Percentiles rank a stretch among this genome's conserved stretches.
These are phyloP conservation scores for Selaginella moellendorffii DNA, from an alignment of 75 land plant genomes.

Conservation along the genomic window DNA sequence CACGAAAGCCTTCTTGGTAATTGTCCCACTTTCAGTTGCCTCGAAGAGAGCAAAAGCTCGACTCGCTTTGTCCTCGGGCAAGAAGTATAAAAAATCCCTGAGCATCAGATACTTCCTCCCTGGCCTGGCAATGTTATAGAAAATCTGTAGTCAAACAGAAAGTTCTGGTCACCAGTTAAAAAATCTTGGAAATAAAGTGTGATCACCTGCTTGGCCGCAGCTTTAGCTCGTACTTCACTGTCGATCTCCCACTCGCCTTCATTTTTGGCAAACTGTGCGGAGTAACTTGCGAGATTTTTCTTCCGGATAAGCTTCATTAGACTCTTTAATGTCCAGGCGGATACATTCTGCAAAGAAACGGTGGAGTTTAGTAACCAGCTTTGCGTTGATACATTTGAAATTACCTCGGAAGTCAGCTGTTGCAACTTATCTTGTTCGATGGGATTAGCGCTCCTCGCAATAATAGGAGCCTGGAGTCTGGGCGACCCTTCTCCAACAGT, in stretches of 20 bases:
- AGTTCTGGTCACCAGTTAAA: not conserved
- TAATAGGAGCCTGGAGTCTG: constrained; percentile 1
- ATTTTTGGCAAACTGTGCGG: constrained; percentile 13
- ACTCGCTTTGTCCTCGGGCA: constrained; percentile 26
- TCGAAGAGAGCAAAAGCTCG: constrained; percentile 25
- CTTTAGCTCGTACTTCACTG: constrained; percentile 29
- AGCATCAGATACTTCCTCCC: constrained; percentile 20
- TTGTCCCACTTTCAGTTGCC: constrained; percentile 15
- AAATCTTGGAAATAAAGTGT: not conserved
- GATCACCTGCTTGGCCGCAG: constrained; percentile 27
- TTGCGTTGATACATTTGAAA: not conserved
- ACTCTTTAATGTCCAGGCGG: constrained; percentile 28
- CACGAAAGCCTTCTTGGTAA: constrained; percentile 25
- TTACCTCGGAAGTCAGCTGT: constrained; percentile 25
- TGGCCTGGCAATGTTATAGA: constrained; percentile 23
- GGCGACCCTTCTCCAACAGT: not conserved
- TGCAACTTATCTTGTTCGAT: constrained; percentile 30
- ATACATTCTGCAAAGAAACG: constrained; percentile 17
- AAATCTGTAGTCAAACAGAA: constrained; percentile 15
- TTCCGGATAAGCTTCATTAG: constrained; percentile 25
- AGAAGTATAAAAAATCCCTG: constrained; percentile 22
- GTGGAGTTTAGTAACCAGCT: not conserved
- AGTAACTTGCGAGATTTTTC: constrained; percentile 15
- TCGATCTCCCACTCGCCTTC: constrained; percentile 23
- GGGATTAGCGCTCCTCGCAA: constrained; percentile 8